phyloP scores from a whole-genome alignment of 768 basidiomycete genomes.

The Amanita fuliginea region DNA sequence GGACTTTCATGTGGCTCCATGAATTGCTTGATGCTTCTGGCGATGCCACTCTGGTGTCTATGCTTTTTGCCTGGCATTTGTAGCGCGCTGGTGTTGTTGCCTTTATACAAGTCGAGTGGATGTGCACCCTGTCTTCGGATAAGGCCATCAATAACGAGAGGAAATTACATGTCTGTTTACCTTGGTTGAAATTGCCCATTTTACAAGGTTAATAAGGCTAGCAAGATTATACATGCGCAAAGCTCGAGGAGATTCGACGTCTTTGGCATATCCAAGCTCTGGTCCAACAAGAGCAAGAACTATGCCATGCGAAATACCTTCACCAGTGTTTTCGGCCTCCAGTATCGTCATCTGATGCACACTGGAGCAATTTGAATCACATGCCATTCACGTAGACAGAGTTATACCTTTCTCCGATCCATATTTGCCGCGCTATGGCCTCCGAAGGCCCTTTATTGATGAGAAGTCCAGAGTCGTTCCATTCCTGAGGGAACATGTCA shows the following conservation, averaged over 20 bases:
- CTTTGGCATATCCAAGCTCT: slow-evolving; percentile 39
- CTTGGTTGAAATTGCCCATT: slow-evolving; percentile 62
- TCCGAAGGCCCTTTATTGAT: slow-evolving; percentile 57
- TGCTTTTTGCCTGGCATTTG: slow-evolving; percentile 39
- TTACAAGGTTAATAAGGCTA: slow-evolving; percentile 64
- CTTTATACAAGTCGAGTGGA: slow-evolving; percentile 50
- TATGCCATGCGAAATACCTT: slow-evolving; percentile 54
- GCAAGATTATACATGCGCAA: slow-evolving; percentile 79
- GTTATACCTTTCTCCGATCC: slow-evolving; percentile 68
- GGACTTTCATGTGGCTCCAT: slow-evolving; percentile 22
- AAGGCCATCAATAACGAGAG: slow-evolving; percentile 1
- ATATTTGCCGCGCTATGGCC: slow-evolving; percentile 55
- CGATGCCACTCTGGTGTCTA: slow-evolving; percentile 44
- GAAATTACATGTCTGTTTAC: slow-evolving; percentile 21
- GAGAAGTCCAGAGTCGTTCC: slow-evolving; percentile 38
- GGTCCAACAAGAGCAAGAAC: slow-evolving; percentile 68
- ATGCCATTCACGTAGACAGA: neutral
- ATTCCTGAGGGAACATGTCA: slow-evolving; percentile 73
- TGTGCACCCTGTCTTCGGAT: slow-evolving; percentile 32
- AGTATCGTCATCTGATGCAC: slow-evolving; percentile 71
- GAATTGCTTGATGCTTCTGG: slow-evolving; percentile 53
- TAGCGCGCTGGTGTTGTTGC: slow-evolving; percentile 28
- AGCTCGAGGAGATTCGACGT: slow-evolving; percentile 42
- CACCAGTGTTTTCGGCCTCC: slow-evolving; percentile 49
- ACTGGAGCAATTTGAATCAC: slow-evolving; percentile 23